Conservation (phyloP, 306 rosid genomes). For the Gastrolobium bilobum region DNA sequence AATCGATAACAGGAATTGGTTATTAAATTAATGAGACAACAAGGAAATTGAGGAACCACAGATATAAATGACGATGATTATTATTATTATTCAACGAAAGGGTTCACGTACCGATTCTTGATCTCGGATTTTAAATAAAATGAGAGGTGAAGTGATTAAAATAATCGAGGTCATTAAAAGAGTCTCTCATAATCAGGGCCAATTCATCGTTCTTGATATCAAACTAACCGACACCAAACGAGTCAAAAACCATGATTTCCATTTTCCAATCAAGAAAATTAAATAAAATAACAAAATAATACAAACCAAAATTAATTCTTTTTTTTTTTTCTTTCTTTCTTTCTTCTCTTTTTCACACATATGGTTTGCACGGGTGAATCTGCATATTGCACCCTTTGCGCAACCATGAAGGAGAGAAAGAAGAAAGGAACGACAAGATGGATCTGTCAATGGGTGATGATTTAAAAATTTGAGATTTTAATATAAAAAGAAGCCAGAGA, state of each 20-base stretch:
- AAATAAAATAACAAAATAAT: too few species aligned
- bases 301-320: too few species aligned
- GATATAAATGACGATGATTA: background rate
- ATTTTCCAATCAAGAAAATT: background rate
- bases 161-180: slow-evolving; percentile 16
- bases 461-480: too few species aligned
- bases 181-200: slow-evolving; percentile 2
- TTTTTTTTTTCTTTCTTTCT: too few species aligned
- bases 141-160: background rate
- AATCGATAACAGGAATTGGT: background rate
- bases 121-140: background rate
- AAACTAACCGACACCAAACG: too few species aligned
- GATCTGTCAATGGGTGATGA: too few species aligned
- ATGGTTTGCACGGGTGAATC: too few species aligned
- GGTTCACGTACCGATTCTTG: slow-evolving; percentile 18
- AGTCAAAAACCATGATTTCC: background rate
- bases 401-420: too few species aligned
- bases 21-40: background rate
- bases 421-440: too few species aligned
- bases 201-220: background rate
- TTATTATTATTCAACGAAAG: background rate
- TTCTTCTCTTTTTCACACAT: too few species aligned
- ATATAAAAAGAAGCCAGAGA: too few species aligned
- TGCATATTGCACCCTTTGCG: too few species aligned
- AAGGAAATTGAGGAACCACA: slow-evolving; percentile 19